phyloP scores from a whole-genome alignment of 2,329 filamentous ascomycete species.

The Cordyceps fumosorosea region DNA sequence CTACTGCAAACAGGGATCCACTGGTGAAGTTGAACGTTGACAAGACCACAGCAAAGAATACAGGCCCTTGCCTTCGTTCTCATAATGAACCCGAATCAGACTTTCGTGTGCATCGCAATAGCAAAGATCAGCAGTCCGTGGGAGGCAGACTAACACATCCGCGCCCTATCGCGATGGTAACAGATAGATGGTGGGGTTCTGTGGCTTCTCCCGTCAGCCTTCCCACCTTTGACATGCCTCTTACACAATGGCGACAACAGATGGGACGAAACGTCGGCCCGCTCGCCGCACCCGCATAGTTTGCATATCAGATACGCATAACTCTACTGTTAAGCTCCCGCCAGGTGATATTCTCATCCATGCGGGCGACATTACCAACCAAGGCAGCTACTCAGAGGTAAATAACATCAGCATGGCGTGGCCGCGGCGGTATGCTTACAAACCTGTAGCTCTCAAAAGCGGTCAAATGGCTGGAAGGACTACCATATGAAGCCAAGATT shows the following conservation, averaged over 20 bases:
- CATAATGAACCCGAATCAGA: no score
- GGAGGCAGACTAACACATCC: no score
- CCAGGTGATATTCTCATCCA: constrained; percentile 69
- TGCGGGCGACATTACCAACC: constrained; percentile 70
- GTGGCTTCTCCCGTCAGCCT: not conserved
- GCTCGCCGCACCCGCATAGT: constrained; percentile 55
- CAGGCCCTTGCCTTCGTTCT: not conserved
- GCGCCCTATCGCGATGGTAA: not conserved
- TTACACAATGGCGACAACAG: not conserved
- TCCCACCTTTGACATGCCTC: not conserved
- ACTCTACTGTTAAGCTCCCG: constrained; percentile 57
- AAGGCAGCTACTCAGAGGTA: constrained; percentile 54
- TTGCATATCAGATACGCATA: constrained; percentile 73
- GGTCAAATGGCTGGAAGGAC: constrained; percentile 59
- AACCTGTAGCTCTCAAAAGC: constrained; percentile 47
- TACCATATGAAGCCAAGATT: constrained; percentile 64
- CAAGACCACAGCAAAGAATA: not conserved
- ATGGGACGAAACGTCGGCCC: not conserved
- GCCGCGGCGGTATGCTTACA: constrained; percentile 9
- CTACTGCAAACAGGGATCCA: not conserved
- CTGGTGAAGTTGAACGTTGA: not conserved
- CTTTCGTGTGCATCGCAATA: no score
- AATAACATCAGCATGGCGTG: not conserved
- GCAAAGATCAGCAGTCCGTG: no score
- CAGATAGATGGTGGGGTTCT: not conserved